phyloP scores from a whole-genome alignment of 805 yeast genomes.

The Ogataea salicorniae region DNA sequence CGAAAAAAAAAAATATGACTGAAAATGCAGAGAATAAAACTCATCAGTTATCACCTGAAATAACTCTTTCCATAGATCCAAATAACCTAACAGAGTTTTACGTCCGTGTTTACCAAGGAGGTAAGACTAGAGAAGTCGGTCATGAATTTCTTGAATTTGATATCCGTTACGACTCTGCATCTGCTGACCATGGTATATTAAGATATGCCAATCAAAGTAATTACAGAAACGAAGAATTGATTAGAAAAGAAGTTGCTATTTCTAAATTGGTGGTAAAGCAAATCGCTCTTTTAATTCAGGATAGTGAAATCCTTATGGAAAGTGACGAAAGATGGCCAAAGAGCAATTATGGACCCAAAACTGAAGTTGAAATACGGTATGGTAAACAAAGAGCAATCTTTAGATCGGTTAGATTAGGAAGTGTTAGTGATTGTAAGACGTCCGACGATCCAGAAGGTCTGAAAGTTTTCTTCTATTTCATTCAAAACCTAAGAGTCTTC shows the following conservation, averaged over 20 bases:
- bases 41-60: too few species aligned
- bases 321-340: conserved; percentile 38
- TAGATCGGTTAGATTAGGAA: conserved; percentile 36
- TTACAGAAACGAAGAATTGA: conserved; percentile 38
- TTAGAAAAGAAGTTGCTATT: conserved; percentile 34
- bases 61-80: too few species aligned
- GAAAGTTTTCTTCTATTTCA: conserved; percentile 37
- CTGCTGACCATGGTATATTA: conserved; percentile 8
- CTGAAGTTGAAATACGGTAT: conserved; percentile 35
- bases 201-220: conserved; percentile 43
- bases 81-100: conserved; percentile 21
- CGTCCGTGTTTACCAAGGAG: conserved; percentile 38
- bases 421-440: conserved; percentile 33
- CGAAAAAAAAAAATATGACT: too few species aligned
- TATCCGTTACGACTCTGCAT: conserved; percentile 8
- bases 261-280: conserved; percentile 32
- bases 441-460: conserved; percentile 41
- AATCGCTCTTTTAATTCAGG: conserved; percentile 30
- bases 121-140: conserved; percentile 27
- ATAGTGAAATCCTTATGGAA: conserved; percentile 37
- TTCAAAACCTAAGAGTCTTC: conserved; percentile 39
- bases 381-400: conserved; percentile 32
- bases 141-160: conserved; percentile 38
- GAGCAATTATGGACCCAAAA: conserved; percentile 35
- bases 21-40: too few species aligned